These are phyloP conservation scores for Solanum hybrid DNA, from an alignment of 305 asterid genomes.

Conservation along the genomic window DNA sequence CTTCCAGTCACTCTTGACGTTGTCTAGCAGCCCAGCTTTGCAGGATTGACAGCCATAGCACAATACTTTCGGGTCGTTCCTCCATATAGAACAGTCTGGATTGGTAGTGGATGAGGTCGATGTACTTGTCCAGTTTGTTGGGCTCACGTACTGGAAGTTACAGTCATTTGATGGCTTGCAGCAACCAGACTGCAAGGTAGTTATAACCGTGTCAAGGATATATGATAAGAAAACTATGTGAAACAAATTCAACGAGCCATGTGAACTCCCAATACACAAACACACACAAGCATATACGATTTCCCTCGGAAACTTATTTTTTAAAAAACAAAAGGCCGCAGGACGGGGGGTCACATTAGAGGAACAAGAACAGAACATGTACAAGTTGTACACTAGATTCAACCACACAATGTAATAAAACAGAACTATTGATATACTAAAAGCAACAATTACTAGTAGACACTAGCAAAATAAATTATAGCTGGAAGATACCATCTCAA, in stretches of 20 bases:
- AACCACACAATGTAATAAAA: not conserved
- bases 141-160: conserved; percentile 53
- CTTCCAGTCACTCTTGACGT: conserved; percentile 79
- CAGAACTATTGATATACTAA: not conserved
- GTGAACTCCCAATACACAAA: not conserved
- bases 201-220: not conserved
- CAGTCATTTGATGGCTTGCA: conserved; percentile 82
- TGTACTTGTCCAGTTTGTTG: conserved; percentile 79
- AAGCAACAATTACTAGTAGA: not conserved
- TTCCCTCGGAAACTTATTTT: not conserved
- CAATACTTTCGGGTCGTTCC: conserved; percentile 33
- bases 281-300: not conserved
- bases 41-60: conserved; percentile 79
- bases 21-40: conserved; percentile 88
- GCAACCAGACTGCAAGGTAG: conserved; percentile 71
- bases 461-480: not conserved
- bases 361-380: not conserved
- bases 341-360: not conserved
- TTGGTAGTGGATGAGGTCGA: conserved; percentile 10
- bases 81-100: conserved; percentile 93
- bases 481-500: not conserved
- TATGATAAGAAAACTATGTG: not conserved
- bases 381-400: not conserved
- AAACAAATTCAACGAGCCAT: not conserved
- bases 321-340: not conserved